Percentiles rank a stretch among this genome's conserved stretches.
Conservation (phyloP, 1,284 basidiomycete genomes). For the Malassezia arunalokei region DNA sequence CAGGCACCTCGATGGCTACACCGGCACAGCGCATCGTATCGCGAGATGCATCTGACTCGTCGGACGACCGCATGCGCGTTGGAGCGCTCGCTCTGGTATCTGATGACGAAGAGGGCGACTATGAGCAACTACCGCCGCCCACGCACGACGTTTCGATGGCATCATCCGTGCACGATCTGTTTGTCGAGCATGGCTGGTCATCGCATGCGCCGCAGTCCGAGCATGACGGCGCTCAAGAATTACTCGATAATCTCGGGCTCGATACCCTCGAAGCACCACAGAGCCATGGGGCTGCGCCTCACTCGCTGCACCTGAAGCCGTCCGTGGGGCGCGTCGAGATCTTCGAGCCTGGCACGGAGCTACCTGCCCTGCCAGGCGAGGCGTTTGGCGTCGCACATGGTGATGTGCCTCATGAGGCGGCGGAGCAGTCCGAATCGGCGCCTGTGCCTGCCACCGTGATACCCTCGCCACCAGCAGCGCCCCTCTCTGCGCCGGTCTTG, state of each 20-base stretch:
- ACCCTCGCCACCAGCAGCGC: not conserved
- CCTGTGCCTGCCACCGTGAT: not conserved
- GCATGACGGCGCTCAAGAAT: not conserved
- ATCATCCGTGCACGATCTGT: not conserved
- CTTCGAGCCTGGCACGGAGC: not conserved
- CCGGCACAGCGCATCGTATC: not conserved
- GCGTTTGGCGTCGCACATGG: not conserved
- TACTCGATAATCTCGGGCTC: conserved; percentile 2
- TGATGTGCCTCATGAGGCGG: not conserved
- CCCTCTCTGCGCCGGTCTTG: not conserved
- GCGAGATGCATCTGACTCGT: not conserved
- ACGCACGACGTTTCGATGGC: not conserved
- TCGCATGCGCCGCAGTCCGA: not conserved
- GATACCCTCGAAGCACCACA: not conserved
- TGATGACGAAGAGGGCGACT: not conserved
- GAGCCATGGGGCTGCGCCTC: not conserved
- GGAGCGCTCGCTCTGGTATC: not conserved
- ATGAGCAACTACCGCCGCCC: not conserved
- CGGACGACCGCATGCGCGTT: not conserved
- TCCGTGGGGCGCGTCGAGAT: not conserved
- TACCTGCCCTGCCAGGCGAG: not conserved
- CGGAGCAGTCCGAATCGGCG: not conserved
- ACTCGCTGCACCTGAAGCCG: not conserved
- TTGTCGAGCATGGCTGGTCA: not conserved
- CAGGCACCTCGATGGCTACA: not conserved